Conservation (phyloP, 305 asterid species). For the Fraxinus sp. region DNA sequence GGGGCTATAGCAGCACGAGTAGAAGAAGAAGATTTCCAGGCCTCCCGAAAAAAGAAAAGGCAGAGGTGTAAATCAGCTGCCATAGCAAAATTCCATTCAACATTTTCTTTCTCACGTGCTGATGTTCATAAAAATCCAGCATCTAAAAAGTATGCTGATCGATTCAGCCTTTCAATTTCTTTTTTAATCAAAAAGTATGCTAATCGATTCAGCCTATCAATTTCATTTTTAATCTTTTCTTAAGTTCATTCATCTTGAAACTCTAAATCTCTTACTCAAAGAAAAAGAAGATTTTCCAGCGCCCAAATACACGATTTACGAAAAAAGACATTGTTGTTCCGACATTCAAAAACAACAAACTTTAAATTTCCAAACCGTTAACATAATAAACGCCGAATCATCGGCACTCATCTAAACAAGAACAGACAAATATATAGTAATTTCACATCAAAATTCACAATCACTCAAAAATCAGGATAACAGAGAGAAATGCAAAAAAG, state of each 20-base stretch:
- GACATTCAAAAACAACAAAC: conserved; percentile 20
- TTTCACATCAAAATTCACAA: conserved; percentile 10
- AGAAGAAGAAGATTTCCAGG: conserved; percentile 5
- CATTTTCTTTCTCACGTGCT: not conserved
- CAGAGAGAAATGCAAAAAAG: not conserved
- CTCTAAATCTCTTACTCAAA: conserved; percentile 15
- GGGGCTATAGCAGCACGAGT: not conserved
- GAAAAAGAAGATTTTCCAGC: conserved; percentile 1
- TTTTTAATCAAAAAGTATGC: not conserved
- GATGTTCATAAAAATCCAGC: not conserved
- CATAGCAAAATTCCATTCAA: not conserved
- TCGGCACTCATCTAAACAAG: conserved; percentile 22
- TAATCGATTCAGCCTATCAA: conserved; percentile 14
- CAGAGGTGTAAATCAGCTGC: conserved; percentile 3
- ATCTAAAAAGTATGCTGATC: not conserved
- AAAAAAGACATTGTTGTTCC: conserved; percentile 17
- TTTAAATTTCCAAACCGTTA: conserved; percentile 18
- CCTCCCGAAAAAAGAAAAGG: not conserved
- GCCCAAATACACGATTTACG: conserved; percentile 9
- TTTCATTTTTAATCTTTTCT: not conserved
- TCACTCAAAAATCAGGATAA: not conserved
- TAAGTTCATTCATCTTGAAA: conserved; percentile 18
- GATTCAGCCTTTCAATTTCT: conserved; percentile 13
- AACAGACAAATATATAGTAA: conserved; percentile 5
- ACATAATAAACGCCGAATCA: conserved; percentile 24